phyloP scores from a whole-genome alignment of 202 grass and related monocot species.

The Alloteropsis angusta region DNA sequence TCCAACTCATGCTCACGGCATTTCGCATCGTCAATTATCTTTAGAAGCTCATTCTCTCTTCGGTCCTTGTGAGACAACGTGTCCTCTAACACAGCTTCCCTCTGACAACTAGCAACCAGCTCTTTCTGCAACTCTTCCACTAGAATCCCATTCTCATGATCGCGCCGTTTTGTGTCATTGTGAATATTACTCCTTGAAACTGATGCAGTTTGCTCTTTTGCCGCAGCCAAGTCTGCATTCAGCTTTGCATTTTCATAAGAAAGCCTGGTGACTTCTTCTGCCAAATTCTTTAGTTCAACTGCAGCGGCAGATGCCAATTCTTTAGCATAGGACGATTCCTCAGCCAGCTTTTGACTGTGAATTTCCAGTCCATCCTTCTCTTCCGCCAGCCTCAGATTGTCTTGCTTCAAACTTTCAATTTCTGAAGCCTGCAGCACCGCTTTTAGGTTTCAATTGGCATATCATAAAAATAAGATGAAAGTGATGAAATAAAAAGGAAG shows the following conservation, averaged over 20 bases:
- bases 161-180: constrained; percentile 25
- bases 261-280: constrained; percentile 96
- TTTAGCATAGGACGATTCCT: constrained; percentile 94
- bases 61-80: constrained; percentile 59
- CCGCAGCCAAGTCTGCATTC: constrained; percentile 41
- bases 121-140: constrained; percentile 88
- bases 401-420: constrained; percentile 94
- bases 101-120: constrained; percentile 68
- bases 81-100: constrained; percentile 70
- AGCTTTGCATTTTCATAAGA: constrained; percentile 91
- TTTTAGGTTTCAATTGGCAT: constrained; percentile 18
- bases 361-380: constrained; percentile 87
- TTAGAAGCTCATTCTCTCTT: constrained; percentile 76
- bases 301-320: constrained; percentile 95
- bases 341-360: constrained; percentile 77
- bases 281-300: constrained; percentile 87
- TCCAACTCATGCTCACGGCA: constrained; percentile 67
- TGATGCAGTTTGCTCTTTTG: constrained; percentile 42
- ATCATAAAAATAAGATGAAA: constrained; percentile 1
- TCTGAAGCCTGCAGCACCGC: constrained; percentile 51
- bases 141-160: constrained; percentile 54
- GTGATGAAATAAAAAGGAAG: background rate
- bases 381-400: constrained; percentile 64
- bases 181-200: constrained; percentile 28
- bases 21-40: constrained; percentile 68